Evolutionary conservation across 495 filamentous ascomycete species (phyloP), one percentile per base, ranked within the genome.

Genomic region (Daldinia childiae): DNA sequence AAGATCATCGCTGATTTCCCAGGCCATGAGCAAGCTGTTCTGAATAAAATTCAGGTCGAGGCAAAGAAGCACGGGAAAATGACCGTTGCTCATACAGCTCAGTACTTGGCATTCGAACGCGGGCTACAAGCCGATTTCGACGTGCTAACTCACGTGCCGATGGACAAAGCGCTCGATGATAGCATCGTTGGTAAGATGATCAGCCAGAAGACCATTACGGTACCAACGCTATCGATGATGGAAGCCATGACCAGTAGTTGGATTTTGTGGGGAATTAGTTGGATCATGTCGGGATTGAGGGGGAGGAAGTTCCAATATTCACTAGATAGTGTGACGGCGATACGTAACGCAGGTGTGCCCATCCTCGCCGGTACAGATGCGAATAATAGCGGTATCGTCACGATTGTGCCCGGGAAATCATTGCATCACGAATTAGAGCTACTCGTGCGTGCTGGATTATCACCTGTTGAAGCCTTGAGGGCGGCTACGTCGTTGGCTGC

Each of bases 1-100:
- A 81, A 80, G 64, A 73, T 80, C 64, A 77, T 81, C 48, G 74
- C 77, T 8, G 77, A 77, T 57, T 67, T 64, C 36, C 78, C 77
- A 2, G 78, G 77, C 21, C 73, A 74, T 29, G 73, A 66, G 26
- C 75, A 79, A 41, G 71, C 68, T 30, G 64, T 73, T 9, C 21
- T 77, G 2, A 73, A 76, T 39, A 70, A 51, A 36, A 69, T 80
- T 11, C 75, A 68, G 27, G 61, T 41, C 12, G 73, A 68, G 29
- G 76, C 75, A 2, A 60, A 56, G 32, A 68, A 72, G 19, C 66
- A 71, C 11, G 69, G 68, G 21, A 76, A 63, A 38, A 58, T 72
- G 66, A 71, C 59, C 15, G 72, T 78, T 4, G 75, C 75, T 4
- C 76, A 80, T 45, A 69, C 72, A 1, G 68, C 77, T n/a, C 61